Percentiles rank a stretch among this genome's conserved stretches.
Evolutionary conservation across 2,329 filamentous ascomycete genomes (phyloP).

Genomic region (Fusarium piperis): DNA sequence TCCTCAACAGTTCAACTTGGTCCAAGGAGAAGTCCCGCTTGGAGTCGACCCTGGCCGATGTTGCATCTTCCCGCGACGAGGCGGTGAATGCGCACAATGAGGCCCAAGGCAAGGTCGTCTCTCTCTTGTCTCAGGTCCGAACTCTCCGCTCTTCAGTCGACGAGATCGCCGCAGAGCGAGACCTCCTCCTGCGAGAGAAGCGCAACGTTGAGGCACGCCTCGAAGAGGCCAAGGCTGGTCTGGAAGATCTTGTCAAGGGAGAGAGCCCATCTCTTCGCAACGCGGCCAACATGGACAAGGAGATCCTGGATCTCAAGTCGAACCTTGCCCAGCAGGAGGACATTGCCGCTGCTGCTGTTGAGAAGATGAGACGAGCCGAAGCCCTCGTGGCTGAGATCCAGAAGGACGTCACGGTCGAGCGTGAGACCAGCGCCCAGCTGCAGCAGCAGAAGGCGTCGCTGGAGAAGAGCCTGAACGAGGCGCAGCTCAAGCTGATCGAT

Average conservation of each 20-base stretch:
- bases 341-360: slow-evolving; percentile 87
- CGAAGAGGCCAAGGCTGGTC: slow-evolving; percentile 84
- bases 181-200: slow-evolving; percentile 88
- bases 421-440: slow-evolving; percentile 81
- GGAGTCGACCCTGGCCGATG: slow-evolving; percentile 87
- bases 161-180: slow-evolving; percentile 85
- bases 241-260: slow-evolving; percentile 87
- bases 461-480: slow-evolving; percentile 90
- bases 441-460: slow-evolving; percentile 90
- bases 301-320: slow-evolving; percentile 89
- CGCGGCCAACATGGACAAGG: slow-evolving; percentile 86
- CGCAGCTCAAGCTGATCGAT: slow-evolving; percentile 89
- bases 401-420: slow-evolving; percentile 87
- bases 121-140: slow-evolving; percentile 88
- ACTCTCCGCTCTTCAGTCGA: slow-evolving; percentile 85
- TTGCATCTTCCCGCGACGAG: slow-evolving; percentile 92
- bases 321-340: slow-evolving; percentile 93
- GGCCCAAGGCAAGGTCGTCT: slow-evolving; percentile 91
- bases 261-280: slow-evolving; percentile 90
- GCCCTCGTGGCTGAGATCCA: slow-evolving; percentile 88
- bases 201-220: slow-evolving; percentile 85
- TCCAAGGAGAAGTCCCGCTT: slow-evolving; percentile 96
- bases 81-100: slow-evolving; percentile 94
- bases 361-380: slow-evolving; percentile 96
- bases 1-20: slow-evolving; percentile 97